A percentile compares a stretch with the other conserved stretches of the same genome.
phyloP scores from a whole-genome alignment of 2,329 filamentous ascomycete species.

The Escovopsis sp. region DNA sequence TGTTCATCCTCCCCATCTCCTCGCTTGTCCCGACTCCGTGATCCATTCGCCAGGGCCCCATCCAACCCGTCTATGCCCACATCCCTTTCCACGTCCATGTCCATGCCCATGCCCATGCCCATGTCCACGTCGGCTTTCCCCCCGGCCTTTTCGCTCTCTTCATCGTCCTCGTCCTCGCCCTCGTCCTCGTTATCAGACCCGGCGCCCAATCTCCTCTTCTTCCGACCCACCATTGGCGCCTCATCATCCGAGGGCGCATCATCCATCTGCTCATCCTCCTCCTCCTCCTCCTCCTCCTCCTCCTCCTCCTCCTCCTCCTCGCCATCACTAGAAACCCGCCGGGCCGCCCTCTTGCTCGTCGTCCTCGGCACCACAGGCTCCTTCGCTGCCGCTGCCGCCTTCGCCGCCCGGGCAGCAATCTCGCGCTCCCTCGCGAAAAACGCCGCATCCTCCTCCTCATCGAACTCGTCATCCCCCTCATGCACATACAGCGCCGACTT shows the following conservation, averaged over 20 bases:
- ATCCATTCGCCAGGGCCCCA: constrained; percentile 3
- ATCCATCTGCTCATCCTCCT: constrained; percentile 12
- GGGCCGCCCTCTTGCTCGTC: constrained; percentile 11
- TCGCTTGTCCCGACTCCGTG: background rate
- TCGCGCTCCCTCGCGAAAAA: constrained; percentile 63
- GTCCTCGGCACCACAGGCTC: constrained; percentile 12
- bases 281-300: constrained; percentile 10
- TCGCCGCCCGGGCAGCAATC: constrained; percentile 39
- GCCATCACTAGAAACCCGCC: constrained; percentile 15
- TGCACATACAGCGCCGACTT: constrained; percentile 76
- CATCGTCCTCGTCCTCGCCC: constrained; percentile 11
- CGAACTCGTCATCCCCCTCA: constrained; percentile 78
- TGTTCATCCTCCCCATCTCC: constrained; percentile 15
- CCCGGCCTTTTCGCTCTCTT: constrained; percentile 13
- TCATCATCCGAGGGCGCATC: constrained; percentile 18
- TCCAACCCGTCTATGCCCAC: constrained; percentile 16
- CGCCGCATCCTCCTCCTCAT: constrained; percentile 51
- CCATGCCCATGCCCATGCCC: constrained; percentile 15
- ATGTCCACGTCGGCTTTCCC: constrained; percentile 18
- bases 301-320: constrained; percentile 15
- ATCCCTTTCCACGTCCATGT: constrained; percentile 12
- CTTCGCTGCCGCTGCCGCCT: constrained; percentile 16
- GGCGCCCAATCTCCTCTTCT: constrained; percentile 22
- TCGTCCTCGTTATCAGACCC: constrained; percentile 10
- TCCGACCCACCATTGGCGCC: constrained; percentile 21